Evolutionary conservation across 108 stramenopile genomes (phyloP), one percentile per base, ranked within the genome.

Genomic region (Cyclotella atomus): DNA sequence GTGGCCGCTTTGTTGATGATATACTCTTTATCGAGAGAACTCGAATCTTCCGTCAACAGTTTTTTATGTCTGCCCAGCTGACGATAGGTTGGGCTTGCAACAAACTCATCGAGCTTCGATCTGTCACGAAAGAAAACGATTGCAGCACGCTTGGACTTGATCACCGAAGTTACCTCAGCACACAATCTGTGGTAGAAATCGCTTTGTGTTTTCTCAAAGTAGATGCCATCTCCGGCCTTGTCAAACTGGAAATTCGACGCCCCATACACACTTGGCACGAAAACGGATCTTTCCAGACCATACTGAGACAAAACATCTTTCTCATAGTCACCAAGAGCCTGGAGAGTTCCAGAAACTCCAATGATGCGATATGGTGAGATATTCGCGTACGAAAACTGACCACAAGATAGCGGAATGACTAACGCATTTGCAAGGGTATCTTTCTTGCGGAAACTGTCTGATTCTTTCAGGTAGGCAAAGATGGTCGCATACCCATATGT

Each of bases 371-470:
- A 35, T 2, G 88, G 88, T 17, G 76, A 78, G 34, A 89, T 89
- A 59, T 89, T 83, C 0, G 88, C 88, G 65, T 89, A 89, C 2
- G 88, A 89, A 49, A 89, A 89, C 53, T 85, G 88, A 7, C 85
- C 88, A 74, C 88, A 89, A 12, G 88, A 89, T 41, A 89, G 32
- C 0, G 77, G 81, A 74, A 89, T 86, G 9, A 53, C 62, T 50
- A 89, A 74, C 9, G 59, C 85, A 34, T 56, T 49, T 38, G 61
- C 21, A 50, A 86, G 69, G 23, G 25, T 32, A 27, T 74, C 85
- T 38, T 45, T 72, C 34, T 75, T 63, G 16, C 72, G 76, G 19
- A 87, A 68, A 29, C 64, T 82, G 8, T 78, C 74, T 0, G 73
- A 64, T 55, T 89, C 88, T 45, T 86, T 75, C 3, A 89, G 68